Conservation (phyloP, 139 green algal species). For the Astrephomene gubernaculifera region DNA sequence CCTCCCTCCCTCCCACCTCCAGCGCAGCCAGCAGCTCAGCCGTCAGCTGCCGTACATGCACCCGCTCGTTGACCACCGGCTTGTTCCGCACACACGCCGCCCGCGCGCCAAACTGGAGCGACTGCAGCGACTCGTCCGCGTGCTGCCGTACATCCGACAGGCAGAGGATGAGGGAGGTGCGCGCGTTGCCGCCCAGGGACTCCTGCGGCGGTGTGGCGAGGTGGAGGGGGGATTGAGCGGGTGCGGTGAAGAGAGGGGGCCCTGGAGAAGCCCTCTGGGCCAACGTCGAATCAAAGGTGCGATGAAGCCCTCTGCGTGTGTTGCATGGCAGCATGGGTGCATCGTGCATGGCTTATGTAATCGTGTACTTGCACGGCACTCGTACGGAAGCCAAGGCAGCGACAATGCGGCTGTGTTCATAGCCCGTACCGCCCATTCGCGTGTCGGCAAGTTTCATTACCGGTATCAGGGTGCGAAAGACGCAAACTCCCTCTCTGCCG, state of each 20-base stretch:
- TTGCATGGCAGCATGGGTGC: background rate
- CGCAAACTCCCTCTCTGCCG: background rate
- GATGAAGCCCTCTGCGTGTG: background rate
- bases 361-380: too few relatives aligned
- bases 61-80: constrained; percentile 73
- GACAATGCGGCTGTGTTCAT: too few relatives aligned
- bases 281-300: background rate
- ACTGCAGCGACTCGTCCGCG: constrained; percentile 83
- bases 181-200: constrained; percentile 87
- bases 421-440: too few relatives aligned
- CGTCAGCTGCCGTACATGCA: constrained; percentile 26
- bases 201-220: constrained; percentile 59
- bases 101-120: constrained; percentile 81
- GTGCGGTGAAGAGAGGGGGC: too few relatives aligned
- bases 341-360: too few relatives aligned
- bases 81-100: constrained; percentile 86
- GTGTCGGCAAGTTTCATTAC: too few relatives aligned
- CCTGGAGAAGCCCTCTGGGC: too few relatives aligned
- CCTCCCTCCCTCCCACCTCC: constrained; percentile 7
- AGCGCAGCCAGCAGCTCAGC: constrained; percentile 42
- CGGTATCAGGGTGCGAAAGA: too few relatives aligned
- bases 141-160: constrained; percentile 75
- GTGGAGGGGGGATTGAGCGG: too few relatives aligned
- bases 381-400: too few relatives aligned
- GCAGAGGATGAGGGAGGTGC: constrained; percentile 83